Evolutionary conservation across 148 eudicot genomes (phyloP), one percentile per base, ranked within the genome.

Genomic region (Rhododendron mucronatum): DNA sequence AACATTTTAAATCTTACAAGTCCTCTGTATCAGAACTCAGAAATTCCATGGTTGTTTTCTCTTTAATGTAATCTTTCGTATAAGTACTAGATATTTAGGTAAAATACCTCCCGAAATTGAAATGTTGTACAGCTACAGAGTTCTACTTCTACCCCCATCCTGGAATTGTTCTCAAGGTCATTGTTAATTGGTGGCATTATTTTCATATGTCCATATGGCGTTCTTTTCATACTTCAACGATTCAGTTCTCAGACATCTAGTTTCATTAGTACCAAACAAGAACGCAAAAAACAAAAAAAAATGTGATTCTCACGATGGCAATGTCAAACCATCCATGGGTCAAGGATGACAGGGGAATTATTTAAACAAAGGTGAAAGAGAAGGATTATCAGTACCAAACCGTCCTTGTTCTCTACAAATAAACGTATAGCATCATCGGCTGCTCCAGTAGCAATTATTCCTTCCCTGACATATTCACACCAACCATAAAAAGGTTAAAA

Each of bases 401-500:
- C 90, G 80, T 93, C 98, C 67, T 92, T 89, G 83, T 87, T 91
- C 88, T 94, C 96, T 82, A 90, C 93, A 91, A 97, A 95, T 83
- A 97, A 87, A 80, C 98, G 93, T 85, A 97, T 92, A 78, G 95
- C 92, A 94, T 97, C 95, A 93, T 97, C 99, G 3, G 98, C 99
- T 84, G 98, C 98, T 69, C 98, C 99, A 86, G 84, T 95, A 84
- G 98, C 95, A 89, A 95, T 94, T 79, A 97, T 87, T 80, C 98
- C 98, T 84, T 93, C 94, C 89, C 99, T 97, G 91, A 61, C 74
- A 91, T 84, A 83, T 86, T 77, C 59, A 73, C 53, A 45, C 76
- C 47, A 82, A 37, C 35, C 65, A 83, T 78, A 82, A 79, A 65
- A 82, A 88, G 76, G 28, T 33, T 11, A 83, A 53, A 26, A 79